A percentile compares a stretch with the other conserved stretches of the same genome.
Evolutionary conservation across 169 alveolate species (phyloP).

Genomic region (Plasmodium gallinaceum): DNA sequence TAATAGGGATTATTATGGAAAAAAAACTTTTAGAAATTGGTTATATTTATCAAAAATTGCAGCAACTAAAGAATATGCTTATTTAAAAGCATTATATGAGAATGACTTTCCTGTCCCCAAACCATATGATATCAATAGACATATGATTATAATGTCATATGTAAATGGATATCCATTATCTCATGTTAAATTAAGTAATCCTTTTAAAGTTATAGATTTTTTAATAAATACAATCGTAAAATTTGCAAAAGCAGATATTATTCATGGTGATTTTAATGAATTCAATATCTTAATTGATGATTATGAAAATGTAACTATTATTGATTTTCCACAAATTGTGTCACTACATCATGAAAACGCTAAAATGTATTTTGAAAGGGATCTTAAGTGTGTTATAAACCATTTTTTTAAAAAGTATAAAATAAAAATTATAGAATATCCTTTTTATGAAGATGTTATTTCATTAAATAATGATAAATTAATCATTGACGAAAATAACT

Average conservation of each 20-base stretch:
- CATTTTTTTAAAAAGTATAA: conserved; percentile 94
- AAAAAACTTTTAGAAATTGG: conserved; percentile 97
- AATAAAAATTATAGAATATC: conserved; percentile 91
- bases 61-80: conserved; percentile 98
- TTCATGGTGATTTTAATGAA: conserved; percentile 99
- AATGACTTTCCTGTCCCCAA: conserved; percentile 97
- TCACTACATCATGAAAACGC: conserved; percentile 96
- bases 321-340: conserved; percentile 98
- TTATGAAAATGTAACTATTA: conserved; percentile 90
- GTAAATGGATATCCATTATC: conserved; percentile 96
- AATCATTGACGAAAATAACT: conserved; percentile 1
- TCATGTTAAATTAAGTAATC: conserved; percentile 86
- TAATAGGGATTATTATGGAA: conserved; percentile 98
- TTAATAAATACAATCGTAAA: conserved; percentile 83
- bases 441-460: conserved; percentile 83
- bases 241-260: conserved; percentile 96
- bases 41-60: conserved; percentile 98
- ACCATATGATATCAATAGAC: conserved; percentile 98
- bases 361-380: conserved; percentile 94
- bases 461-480: conserved; percentile 25
- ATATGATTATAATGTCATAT: conserved; percentile 97
- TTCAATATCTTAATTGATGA: conserved; percentile 95
- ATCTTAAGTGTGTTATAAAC: conserved; percentile 93
- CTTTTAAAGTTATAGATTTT: conserved; percentile 1
- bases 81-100: conserved; percentile 95